Conservation (phyloP, 306 rosid genomes). For the Bauhinia variegata region DNA sequence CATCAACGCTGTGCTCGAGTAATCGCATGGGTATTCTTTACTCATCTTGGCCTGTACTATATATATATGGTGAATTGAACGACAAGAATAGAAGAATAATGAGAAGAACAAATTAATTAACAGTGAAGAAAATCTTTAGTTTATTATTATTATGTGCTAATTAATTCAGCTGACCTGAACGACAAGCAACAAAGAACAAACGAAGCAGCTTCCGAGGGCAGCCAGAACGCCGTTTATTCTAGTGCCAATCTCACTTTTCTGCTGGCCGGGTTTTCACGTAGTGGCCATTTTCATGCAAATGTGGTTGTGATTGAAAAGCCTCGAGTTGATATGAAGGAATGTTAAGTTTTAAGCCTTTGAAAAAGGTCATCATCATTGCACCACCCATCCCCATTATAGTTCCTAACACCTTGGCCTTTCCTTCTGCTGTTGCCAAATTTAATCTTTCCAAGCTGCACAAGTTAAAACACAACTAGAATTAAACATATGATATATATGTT, state of each 20-base stretch:
- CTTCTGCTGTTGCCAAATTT: constrained; percentile 31
- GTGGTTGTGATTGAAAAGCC: constrained; percentile 36
- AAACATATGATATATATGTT: no score
- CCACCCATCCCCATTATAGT: constrained; percentile 45
- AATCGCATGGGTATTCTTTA: constrained; percentile 45
- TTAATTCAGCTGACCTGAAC: constrained; percentile 40
- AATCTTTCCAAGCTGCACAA: constrained; percentile 39
- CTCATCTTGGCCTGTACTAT: constrained; percentile 56
- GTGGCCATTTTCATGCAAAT: background rate
- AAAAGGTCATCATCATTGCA: constrained; percentile 49
- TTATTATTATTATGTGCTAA: background rate
- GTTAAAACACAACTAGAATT: constrained; percentile 6
- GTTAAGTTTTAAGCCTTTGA: constrained; percentile 39
- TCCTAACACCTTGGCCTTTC: constrained; percentile 52
- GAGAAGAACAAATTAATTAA: background rate
- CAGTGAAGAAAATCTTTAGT: no score
- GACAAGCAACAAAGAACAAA: constrained; percentile 46
- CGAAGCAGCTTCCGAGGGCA: constrained; percentile 36
- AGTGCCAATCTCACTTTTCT: background rate
- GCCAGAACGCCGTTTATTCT: constrained; percentile 9
- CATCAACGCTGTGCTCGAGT: constrained; percentile 71
- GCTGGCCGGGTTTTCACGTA: background rate
- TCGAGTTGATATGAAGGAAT: constrained; percentile 31
- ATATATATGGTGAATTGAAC: background rate
- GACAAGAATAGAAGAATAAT: background rate